phyloP scores from a whole-genome alignment of 2,329 filamentous ascomycete genomes.

The Pseudomassariella vexata region DNA sequence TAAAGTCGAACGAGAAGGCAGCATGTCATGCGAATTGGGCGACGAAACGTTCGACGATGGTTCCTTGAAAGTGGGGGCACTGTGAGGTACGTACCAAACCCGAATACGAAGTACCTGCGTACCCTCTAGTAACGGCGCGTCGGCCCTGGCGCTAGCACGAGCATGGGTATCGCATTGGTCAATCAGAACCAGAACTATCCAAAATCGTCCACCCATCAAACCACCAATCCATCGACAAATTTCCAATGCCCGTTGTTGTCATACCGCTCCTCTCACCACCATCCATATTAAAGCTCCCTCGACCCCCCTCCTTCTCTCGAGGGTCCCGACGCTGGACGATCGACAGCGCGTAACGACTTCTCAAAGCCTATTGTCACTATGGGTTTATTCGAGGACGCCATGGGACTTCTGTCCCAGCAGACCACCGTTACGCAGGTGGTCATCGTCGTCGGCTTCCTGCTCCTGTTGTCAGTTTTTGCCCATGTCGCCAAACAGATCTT shows the following conservation, averaged over 20 bases:
- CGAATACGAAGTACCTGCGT: constrained; percentile 6
- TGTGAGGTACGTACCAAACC: not conserved
- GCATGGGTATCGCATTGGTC: constrained; percentile 6
- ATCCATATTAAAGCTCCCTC: constrained; percentile 2
- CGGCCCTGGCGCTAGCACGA: too few relatives aligned
- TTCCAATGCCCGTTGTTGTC: constrained; percentile 3
- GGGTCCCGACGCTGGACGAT: not conserved
- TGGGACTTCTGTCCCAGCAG: constrained; percentile 43
- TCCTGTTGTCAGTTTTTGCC: constrained; percentile 57
- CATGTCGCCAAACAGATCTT: constrained; percentile 79
- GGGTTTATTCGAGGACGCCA: constrained; percentile 50
- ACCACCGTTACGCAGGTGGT: constrained; percentile 41
- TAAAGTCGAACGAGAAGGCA: too few relatives aligned
- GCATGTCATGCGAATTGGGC: too few relatives aligned
- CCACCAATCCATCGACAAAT: constrained; percentile 7
- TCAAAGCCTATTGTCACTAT: constrained; percentile 28
- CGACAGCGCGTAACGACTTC: too few relatives aligned
- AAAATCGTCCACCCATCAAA: too few relatives aligned
- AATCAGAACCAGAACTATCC: constrained; percentile 8
- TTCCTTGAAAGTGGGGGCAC: not conserved
- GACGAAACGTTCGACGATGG: constrained; percentile 6
- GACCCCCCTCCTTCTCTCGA: not conserved
- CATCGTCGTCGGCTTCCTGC: constrained; percentile 33
- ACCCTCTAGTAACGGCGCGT: not conserved
- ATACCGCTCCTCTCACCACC: constrained; percentile 1